A percentile compares a stretch with the other conserved stretches of the same genome.
Conservation (phyloP, 2,329 filamentous ascomycete species). For the Byssochlamys sp. region DNA sequence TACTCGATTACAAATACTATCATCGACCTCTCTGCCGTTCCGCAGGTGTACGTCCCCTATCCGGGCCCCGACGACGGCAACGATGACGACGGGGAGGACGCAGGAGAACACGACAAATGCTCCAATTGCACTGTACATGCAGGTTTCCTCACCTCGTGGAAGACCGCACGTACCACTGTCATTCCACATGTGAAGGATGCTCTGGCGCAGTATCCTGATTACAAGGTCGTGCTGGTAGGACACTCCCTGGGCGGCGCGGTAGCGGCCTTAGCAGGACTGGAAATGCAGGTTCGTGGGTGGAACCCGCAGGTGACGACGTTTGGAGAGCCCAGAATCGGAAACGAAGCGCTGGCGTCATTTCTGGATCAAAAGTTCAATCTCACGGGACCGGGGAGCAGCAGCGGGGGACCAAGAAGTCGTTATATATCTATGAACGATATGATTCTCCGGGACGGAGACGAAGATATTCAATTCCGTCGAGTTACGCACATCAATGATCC, state of each 20-base stretch:
- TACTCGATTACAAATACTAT: constrained; percentile 90
- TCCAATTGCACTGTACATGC: constrained; percentile 83
- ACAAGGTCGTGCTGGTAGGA: constrained; percentile 69
- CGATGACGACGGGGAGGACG: constrained; percentile 23
- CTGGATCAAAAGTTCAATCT: constrained; percentile 45
- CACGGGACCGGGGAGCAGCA: not conserved
- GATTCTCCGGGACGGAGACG: not conserved
- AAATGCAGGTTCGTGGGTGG: constrained; percentile 69
- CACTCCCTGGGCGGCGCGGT: constrained; percentile 91
- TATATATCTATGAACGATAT: not conserved
- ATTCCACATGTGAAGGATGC: constrained; percentile 56
- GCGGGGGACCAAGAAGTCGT: not conserved
- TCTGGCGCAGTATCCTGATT: constrained; percentile 54
- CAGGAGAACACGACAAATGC: constrained; percentile 50
- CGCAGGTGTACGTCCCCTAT: constrained; percentile 85
- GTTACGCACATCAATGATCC: constrained; percentile 83
- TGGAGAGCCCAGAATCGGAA: constrained; percentile 66
- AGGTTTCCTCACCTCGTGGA: constrained; percentile 81
- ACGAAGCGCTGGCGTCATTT: constrained; percentile 43
- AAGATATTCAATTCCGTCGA: constrained; percentile 51
- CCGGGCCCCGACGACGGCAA: constrained; percentile 43
- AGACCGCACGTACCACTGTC: constrained; percentile 59
- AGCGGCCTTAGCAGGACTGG: constrained; percentile 73
- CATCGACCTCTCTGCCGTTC: constrained; percentile 76
- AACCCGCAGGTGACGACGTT: constrained; percentile 76